Conservation (phyloP, 2,329 filamentous ascomycete genomes). For the Xylaria sp. region DNA sequence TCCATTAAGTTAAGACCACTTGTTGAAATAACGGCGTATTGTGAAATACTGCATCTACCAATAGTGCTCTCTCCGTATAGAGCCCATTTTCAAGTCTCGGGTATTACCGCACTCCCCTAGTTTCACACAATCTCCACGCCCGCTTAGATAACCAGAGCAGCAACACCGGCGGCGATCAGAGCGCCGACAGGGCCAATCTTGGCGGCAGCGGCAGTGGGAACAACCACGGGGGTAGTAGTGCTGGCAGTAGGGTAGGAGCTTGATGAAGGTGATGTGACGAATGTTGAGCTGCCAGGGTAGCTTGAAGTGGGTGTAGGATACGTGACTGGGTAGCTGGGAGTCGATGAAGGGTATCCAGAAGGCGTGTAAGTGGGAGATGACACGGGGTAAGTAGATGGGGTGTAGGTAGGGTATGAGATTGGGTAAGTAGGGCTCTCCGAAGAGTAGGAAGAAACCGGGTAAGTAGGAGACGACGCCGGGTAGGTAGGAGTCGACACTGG, state of each 20-base stretch:
- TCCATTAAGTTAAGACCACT: constrained; percentile 2
- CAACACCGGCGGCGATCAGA: constrained; percentile 29
- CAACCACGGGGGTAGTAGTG: constrained; percentile 21
- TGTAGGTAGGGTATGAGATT: constrained; percentile 6
- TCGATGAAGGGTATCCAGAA: background rate
- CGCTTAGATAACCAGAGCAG: constrained; percentile 32
- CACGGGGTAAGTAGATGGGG: constrained; percentile 2
- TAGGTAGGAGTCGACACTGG: constrained; percentile 14
- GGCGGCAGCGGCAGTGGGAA: constrained; percentile 33
- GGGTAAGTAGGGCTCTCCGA: constrained; percentile 9
- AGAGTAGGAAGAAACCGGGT: background rate
- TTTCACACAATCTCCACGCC: background rate
- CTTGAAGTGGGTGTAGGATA: background rate
- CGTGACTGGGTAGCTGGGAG: background rate
- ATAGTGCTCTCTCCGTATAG: background rate
- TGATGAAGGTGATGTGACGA: background rate
- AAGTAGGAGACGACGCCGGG: constrained; percentile 14
- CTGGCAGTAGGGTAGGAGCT: background rate
- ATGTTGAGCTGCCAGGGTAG: background rate
- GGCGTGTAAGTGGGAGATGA: background rate
- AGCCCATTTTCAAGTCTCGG: background rate
- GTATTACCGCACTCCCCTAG: background rate
- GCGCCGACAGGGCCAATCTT: constrained; percentile 32
- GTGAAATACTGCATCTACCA: background rate
- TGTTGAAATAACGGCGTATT: background rate